These are phyloP conservation scores for Talaromyces sp. DNA, from an alignment of 2,329 filamentous ascomycete genomes.

Conservation along the genomic window DNA sequence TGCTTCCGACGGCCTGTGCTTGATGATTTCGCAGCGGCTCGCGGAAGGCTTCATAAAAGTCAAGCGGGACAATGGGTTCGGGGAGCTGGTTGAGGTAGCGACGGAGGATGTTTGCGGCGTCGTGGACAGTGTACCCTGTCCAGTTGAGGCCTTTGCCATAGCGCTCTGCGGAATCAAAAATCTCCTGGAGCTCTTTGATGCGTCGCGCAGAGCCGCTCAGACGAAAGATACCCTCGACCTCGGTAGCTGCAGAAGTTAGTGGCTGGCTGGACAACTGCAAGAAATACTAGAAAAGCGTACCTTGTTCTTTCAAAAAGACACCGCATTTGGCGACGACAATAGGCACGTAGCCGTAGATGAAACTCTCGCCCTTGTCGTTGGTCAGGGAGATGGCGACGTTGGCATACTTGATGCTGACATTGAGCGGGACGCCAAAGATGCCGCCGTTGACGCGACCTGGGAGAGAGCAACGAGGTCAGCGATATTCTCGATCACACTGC, in stretches of 20 bases:
- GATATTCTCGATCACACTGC: neutral
- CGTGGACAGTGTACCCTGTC: conserved; percentile 96
- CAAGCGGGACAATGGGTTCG: conserved; percentile 90
- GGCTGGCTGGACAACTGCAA: neutral
- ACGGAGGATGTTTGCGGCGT: conserved; percentile 92
- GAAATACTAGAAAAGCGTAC: conserved; percentile 44
- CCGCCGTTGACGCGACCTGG: conserved; percentile 48
- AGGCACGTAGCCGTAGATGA: conserved; percentile 97
- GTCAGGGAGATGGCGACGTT: conserved; percentile 97
- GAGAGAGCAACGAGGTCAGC: neutral
- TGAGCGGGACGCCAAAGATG: conserved; percentile 91
- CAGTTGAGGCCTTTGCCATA: conserved; percentile 96
- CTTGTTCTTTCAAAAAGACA: conserved; percentile 96
- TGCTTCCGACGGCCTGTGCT: conserved; percentile 63
- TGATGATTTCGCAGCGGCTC: conserved; percentile 69
- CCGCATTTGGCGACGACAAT: conserved; percentile 98
- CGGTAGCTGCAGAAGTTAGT: conserved; percentile 59
- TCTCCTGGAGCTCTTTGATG: conserved; percentile 88
- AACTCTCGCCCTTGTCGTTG: conserved; percentile 86
- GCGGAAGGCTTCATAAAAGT: conserved; percentile 87
- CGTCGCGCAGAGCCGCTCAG: conserved; percentile 94
- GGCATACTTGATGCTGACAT: conserved; percentile 91
- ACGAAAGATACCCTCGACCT: conserved; percentile 93
- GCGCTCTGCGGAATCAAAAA: conserved; percentile 89
- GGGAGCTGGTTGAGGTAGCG: conserved; percentile 94